Base-by-base conservation (phyloP, 2,329 filamentous ascomycete genomes). In the Aspergillus oerlinghausenensis region DNA sequence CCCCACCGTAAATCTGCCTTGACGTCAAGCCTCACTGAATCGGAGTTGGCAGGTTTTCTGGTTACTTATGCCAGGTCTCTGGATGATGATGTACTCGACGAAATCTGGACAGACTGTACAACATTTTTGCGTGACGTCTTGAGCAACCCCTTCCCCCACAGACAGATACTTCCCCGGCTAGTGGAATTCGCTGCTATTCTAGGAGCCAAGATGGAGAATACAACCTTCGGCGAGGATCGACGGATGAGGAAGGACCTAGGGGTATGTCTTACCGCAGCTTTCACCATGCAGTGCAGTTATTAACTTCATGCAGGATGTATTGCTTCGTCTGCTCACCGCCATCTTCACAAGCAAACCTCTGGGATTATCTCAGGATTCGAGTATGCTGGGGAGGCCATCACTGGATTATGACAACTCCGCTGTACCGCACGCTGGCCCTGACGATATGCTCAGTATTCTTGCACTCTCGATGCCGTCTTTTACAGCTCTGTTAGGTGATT, bases 31-130 rank as follows among this genome's bases (percentile, higher is more conserved):
- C 77, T 99, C 9, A 86, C 86, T 54, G 92, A 97, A 66, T 84
- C 85, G 0, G 92, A 97, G 67, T 79, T 99, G 10, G 90, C 93
- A 8, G 84, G 88, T 8, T 99, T 99, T 71, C 75, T 97, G 48
- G 89, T 96, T 7, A 89, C 94, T 60, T 99, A 99, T 72, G 88
- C 92, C 0, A 84, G 84, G 29, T 94, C 92, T 0, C 80, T 97
- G 11, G 94, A 99, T 68, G 94, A 99, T 67, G 94, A 99, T 77
- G 89, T 94, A 17, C 93, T 97, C 83, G 94, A 99, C 67, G 94
- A 99, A 74, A 96, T 99, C 50, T 99, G 94, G 94, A 82, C 87
- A 43, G 93, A 99, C 70, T 99, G 93, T 71, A 91, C 92, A 67
- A 84, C 88, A 0, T 99, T 99, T 72, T 74, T 97, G 58, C 88